Conservation (phyloP, 352 stramenopile species). For the Globisporangium recalcitrans region DNA sequence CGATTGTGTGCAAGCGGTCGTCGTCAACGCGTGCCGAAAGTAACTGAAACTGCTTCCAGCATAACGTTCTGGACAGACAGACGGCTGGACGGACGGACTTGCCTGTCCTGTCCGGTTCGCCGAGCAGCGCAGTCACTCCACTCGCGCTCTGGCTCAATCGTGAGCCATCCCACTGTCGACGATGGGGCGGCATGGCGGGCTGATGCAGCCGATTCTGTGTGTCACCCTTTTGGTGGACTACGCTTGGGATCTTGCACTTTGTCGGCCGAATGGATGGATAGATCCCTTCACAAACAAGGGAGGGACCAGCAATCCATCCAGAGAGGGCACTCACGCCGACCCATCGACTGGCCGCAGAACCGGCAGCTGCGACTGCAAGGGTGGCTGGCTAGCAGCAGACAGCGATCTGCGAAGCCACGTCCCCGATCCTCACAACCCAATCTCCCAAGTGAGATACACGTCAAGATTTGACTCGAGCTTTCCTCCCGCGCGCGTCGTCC, state of each 20-base stretch:
- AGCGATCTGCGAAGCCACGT: slow-evolving; percentile 1
- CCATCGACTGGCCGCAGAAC: not conserved
- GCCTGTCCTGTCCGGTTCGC: slow-evolving; percentile 6
- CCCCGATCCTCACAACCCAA: slow-evolving; percentile 16
- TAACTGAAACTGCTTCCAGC: not conserved
- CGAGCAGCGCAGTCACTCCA: not conserved
- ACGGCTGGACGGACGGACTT: not conserved
- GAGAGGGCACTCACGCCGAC: slow-evolving; percentile 5
- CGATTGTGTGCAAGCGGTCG: not conserved
- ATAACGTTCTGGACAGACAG: slow-evolving; percentile 4
- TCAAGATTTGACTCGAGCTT: slow-evolving; percentile 13
- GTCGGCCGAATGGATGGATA: not conserved
- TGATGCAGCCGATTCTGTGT: slow-evolving; percentile 12
- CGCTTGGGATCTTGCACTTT: slow-evolving; percentile 12
- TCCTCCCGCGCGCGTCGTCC: not conserved
- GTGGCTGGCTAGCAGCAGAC: too few relatives aligned
- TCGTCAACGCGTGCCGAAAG: not conserved
- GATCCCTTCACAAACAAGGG: not conserved
- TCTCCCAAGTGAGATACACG: slow-evolving; percentile 23
- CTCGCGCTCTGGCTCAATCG: slow-evolving; percentile 9
- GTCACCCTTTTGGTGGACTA: slow-evolving; percentile 9
- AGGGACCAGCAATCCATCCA: slow-evolving; percentile 7
- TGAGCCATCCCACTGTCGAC: not conserved
- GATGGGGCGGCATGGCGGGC: slow-evolving; percentile 3
- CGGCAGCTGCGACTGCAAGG: not conserved